Evolutionary conservation across 768 basidiomycete genomes (phyloP).

Genomic region (Hygrocybe coccinea): DNA sequence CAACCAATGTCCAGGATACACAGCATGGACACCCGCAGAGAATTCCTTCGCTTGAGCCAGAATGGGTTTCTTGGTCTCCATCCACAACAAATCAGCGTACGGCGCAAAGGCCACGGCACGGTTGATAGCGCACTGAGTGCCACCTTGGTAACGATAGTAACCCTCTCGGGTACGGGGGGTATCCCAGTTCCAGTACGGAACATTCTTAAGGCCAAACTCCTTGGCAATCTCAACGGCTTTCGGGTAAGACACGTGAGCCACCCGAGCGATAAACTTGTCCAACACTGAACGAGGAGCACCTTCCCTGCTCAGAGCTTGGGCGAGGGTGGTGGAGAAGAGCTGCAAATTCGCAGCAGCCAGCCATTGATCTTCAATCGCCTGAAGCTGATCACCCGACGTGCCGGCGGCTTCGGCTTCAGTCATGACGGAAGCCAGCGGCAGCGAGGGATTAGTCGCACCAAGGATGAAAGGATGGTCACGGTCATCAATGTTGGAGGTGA

Average conservation of each 20-base stretch:
- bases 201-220: slow-evolving; percentile 66
- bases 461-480: slow-evolving; percentile 98
- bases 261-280: slow-evolving; percentile 56
- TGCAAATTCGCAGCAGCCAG: slow-evolving; percentile 68
- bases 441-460: slow-evolving; percentile 73
- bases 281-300: slow-evolving; percentile 46
- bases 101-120: slow-evolving; percentile 91
- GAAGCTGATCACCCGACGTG: slow-evolving; percentile 72
- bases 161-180: slow-evolving; percentile 91
- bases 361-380: slow-evolving; percentile 89
- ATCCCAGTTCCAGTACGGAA: slow-evolving; percentile 95
- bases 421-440: slow-evolving; percentile 75
- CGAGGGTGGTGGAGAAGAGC: slow-evolving; percentile 71
- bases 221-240: slow-evolving; percentile 72
- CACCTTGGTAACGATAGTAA: slow-evolving; percentile 95
- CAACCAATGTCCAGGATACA: slow-evolving; percentile 86
- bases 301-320: slow-evolving; percentile 59
- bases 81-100: slow-evolving; percentile 89
- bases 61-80: slow-evolving; percentile 97
- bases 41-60: slow-evolving; percentile 89
- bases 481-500: slow-evolving; percentile 93
- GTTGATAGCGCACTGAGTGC: slow-evolving; percentile 89
- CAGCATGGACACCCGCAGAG: slow-evolving; percentile 78
- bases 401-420: slow-evolving; percentile 77
- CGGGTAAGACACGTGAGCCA: slow-evolving; percentile 64